These are phyloP conservation scores for Neocatenulostroma microsporum DNA, from an alignment of 2,329 filamentous ascomycete genomes.

Conservation along the genomic window DNA sequence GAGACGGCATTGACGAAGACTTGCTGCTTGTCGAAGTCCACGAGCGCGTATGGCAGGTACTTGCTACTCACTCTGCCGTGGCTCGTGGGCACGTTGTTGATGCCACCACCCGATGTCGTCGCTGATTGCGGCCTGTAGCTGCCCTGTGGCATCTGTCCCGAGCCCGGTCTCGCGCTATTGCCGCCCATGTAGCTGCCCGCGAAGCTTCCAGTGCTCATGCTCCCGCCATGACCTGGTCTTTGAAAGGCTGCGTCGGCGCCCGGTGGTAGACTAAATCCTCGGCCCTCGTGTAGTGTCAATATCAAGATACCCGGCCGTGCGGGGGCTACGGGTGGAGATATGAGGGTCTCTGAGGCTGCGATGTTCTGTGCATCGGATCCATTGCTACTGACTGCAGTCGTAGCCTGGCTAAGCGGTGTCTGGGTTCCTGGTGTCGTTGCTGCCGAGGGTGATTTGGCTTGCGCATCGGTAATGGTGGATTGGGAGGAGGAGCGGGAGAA, in stretches of 20 bases:
- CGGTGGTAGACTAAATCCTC: constrained; percentile 82
- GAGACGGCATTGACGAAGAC: constrained; percentile 97
- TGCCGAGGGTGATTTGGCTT: constrained; percentile 32
- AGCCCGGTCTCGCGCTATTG: constrained; percentile 56
- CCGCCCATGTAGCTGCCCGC: constrained; percentile 44
- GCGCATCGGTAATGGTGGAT: constrained; percentile 70
- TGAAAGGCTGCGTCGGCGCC: constrained; percentile 74
- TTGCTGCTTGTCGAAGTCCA: constrained; percentile 98
- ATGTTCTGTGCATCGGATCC: constrained; percentile 57
- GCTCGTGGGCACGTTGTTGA: constrained; percentile 79
- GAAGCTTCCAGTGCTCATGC: constrained; percentile 56
- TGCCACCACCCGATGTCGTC: constrained; percentile 47
- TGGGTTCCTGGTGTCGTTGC: constrained; percentile 15
- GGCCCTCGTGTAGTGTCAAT: constrained; percentile 91
- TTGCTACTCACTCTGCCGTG: constrained; percentile 94
- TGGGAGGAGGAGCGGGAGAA: constrained; percentile 91
- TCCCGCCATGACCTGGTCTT: constrained; percentile 63
- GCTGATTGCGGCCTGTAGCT: constrained; percentile 72
- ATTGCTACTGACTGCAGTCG: constrained; percentile 45
- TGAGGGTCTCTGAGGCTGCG: constrained; percentile 79
- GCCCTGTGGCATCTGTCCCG: constrained; percentile 46
- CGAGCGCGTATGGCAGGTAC: constrained; percentile 89
- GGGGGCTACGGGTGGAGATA: constrained; percentile 62
- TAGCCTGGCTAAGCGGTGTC: constrained; percentile 17
- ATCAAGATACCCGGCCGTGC: constrained; percentile 89